Base-by-base conservation (phyloP, 2,329 filamentous ascomycete species). In the Penicillium sp. region DNA sequence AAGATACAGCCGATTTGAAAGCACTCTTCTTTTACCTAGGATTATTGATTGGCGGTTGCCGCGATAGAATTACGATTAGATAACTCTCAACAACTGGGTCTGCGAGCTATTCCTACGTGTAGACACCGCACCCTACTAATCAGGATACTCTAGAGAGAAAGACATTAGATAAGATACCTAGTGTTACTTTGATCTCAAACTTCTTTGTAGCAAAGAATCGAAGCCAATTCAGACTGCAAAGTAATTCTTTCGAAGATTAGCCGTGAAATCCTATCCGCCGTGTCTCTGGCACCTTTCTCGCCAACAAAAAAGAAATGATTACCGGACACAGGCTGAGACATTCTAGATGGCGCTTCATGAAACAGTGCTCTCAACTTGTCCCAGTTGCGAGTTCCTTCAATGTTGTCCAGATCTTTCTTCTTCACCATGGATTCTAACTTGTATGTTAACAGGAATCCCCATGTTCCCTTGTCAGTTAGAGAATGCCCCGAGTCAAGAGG, bases 261-360 rank as follows among this genome's bases (percentile, higher is more conserved):
- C 18, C 3, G 50, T 17, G n/a, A n/a, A 10, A 59, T 55, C 7
- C 36, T 33, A 3, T 54, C 43, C 3, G 55, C 55, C 4, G 57
- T 56, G 29, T 54, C 26, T 2, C 48, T 48, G 20, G 60, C 60
- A 3, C 58, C 59, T n/a, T 13, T 39, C 18, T 58, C 53, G 4
- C 60, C 59, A 9, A 63, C 33, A 33, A 62, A 63, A 32, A 63
- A 63, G 30, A 62, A 63, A 51, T 63, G 61, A 42, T 53, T 63
- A 2, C 61, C 61, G 2, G 40, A 15, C 1, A 60, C 37, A 7
- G 42, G 17, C 2, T 13, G 41, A 9, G 18, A 43, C 20, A 54
- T 44, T 18, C 51, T 41, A 10, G 29, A 24, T 5, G 51, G 51
- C 5, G 51, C 51, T 18, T 32, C 34, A 21, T 50, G 27, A 15